Evolutionary conservation across 2,329 filamentous ascomycete genomes (phyloP).

Genomic region (Pyricularia sp.): DNA sequence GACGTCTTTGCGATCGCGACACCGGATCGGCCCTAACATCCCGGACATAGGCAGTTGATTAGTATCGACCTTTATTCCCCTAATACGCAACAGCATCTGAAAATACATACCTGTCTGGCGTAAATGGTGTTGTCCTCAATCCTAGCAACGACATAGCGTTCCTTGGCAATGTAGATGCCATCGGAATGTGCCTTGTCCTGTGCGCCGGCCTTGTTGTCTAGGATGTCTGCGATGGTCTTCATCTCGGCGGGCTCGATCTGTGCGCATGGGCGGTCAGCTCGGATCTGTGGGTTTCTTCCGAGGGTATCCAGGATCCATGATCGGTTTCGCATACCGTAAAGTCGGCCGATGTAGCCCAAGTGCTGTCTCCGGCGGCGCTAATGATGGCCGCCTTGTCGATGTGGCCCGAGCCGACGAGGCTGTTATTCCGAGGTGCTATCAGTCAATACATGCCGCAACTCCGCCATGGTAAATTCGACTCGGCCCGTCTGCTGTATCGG

Average conservation of each 20-base stretch:
- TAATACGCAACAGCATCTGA: background rate
- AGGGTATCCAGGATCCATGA: background rate
- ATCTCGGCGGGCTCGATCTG: constrained; percentile 51
- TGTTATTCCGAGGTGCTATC: constrained; percentile 26
- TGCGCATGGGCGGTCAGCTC: constrained; percentile 10
- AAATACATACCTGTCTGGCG: constrained; percentile 65
- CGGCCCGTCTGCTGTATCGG: background rate
- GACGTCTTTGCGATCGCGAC: constrained; percentile 77
- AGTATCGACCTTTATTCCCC: background rate
- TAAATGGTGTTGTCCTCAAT: constrained; percentile 74
- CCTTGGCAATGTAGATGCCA: constrained; percentile 67
- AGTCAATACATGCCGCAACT: background rate
- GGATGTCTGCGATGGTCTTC: constrained; percentile 45
- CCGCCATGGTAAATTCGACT: background rate
- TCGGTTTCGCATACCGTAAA: constrained; percentile 56
- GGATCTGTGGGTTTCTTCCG: constrained; percentile 12
- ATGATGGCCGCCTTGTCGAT: constrained; percentile 81
- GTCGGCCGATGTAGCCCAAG: constrained; percentile 61
- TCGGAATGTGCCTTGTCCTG: constrained; percentile 59
- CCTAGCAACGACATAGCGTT: constrained; percentile 69
- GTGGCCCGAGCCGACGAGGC: constrained; percentile 71
- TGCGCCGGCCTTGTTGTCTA: constrained; percentile 33
- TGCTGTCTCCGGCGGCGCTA: constrained; percentile 68
- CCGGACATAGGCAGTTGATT: background rate
- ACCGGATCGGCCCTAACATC: constrained; percentile 60